Base-by-base conservation (phyloP, 164 flowering plant species). In the Tetracentron sinense region DNA sequence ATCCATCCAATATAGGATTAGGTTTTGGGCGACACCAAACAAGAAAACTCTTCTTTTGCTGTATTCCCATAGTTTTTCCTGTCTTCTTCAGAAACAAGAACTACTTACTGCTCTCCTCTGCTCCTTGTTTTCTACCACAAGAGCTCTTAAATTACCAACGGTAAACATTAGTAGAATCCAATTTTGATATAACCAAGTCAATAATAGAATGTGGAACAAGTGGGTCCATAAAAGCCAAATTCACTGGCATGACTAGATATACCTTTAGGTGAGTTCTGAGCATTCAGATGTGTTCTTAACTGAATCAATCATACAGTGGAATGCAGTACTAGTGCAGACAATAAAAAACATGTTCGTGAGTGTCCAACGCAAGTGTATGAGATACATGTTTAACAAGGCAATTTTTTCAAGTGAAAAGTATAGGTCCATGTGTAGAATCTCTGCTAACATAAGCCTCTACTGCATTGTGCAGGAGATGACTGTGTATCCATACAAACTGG, bases 401-500 rank as follows among this genome's bases (percentile, higher is more conserved):
- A 44, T 30, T 27, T 29, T 38, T 30, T 26, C 23, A 46, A 28
- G 50, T 20, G 17, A 33, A 26, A 33, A 33, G 8, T 4, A 33
- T 4, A 33, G 4, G 38, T 58, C 10, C 19, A 26, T 29, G 23
- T 12, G 16, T 20, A 19, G 55, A n/a, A 14, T 4, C 25, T 15
- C 31, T 48, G 50, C 61, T 56, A 56, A 68, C 16, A 42, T 27
- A 58, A 52, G 58, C 29, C 53, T n/a, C 35, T 53, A 42, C 48
- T 57, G 23, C 46, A 55, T 25, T 47, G 22, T 65, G 65, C 75
- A 81, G 84, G 84, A 25, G 84, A 81, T 63, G 84, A 81, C 44
- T 78, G 84, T 51, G 64, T 81, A 29, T 81, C 84, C 33, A 78
- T 78, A 62, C 82, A 76, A 62, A 78, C 80, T 16, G 82, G 84